phyloP scores from a whole-genome alignment of 192 early-diverging fungal species.

The Pecoramyces ruminantium region DNA sequence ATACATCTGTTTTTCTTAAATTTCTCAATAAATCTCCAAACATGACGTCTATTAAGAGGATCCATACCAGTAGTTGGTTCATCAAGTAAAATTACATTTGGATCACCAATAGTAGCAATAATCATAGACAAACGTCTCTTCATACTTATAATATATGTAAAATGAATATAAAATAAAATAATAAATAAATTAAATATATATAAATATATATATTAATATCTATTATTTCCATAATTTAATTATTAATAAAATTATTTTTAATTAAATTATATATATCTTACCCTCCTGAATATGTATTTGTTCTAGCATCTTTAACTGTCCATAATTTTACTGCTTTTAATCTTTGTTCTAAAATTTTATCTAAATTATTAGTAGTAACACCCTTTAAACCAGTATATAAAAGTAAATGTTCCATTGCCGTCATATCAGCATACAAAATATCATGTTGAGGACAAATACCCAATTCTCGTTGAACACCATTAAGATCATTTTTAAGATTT shows the following conservation, averaged over 20 bases:
- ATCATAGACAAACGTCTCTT: not conserved
- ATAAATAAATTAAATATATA: no score
- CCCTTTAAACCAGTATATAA: constrained; percentile 63
- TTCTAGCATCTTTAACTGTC: constrained; percentile 39
- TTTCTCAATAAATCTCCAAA: constrained; percentile 61
- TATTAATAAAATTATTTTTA: no score
- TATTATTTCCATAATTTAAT: no score
- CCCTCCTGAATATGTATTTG: constrained; percentile 52
- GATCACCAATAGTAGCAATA: constrained; percentile 12
- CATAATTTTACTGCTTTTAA: constrained; percentile 48
- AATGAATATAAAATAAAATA: no score
- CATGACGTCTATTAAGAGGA: constrained; percentile 58
- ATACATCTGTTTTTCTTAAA: constrained; percentile 57
- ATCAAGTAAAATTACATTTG: constrained; percentile 47
- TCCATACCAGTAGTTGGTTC: constrained; percentile 57
- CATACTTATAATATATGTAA: not conserved
- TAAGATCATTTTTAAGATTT: constrained; percentile 35
- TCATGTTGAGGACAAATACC: constrained; percentile 65
- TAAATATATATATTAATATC: no score
- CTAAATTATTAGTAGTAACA: constrained; percentile 28
- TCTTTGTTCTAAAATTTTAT: constrained; percentile 37
- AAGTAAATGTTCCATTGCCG: constrained; percentile 51
- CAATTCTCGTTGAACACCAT: constrained; percentile 47
- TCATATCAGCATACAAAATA: constrained; percentile 57
- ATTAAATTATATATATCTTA: not conserved